phyloP scores from a whole-genome alignment of 495 filamentous ascomycete genomes.

The Annulohypoxylon nitens region DNA sequence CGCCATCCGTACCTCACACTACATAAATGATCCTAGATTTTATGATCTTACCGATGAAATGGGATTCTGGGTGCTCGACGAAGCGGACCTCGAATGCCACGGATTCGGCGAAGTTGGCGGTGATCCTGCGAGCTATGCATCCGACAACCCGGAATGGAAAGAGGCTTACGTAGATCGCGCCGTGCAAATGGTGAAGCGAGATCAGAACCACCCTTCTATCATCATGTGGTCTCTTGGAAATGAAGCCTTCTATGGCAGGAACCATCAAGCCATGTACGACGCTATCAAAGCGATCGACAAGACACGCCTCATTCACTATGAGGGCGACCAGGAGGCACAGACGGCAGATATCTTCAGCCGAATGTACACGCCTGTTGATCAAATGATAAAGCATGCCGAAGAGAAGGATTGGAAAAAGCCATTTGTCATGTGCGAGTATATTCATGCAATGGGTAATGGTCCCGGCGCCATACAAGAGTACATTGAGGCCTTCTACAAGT shows the following conservation, averaged over 20 bases:
- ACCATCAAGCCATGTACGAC: slow-evolving; percentile 75
- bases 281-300: slow-evolving; percentile 69
- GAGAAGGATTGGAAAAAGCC: slow-evolving; percentile 64
- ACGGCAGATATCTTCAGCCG: slow-evolving; percentile 74
- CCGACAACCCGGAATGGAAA: slow-evolving; percentile 76
- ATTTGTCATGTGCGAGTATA: slow-evolving; percentile 77
- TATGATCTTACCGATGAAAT: slow-evolving; percentile 77
- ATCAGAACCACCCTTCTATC: slow-evolving; percentile 75
- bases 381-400: slow-evolving; percentile 58
- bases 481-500: slow-evolving; percentile 72
- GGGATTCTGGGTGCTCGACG: slow-evolving; percentile 78
- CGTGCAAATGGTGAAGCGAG: slow-evolving; percentile 72
- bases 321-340: slow-evolving; percentile 70
- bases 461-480: slow-evolving; percentile 78
- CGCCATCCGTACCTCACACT: slow-evolving; percentile 74
- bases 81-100: slow-evolving; percentile 81
- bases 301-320: slow-evolving; percentile 75
- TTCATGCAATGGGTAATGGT: slow-evolving; percentile 82
- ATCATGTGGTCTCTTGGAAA: slow-evolving; percentile 83
- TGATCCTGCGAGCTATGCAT: slow-evolving; percentile 63
- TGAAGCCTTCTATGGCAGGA: slow-evolving; percentile 77
- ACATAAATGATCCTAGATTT: slow-evolving; percentile 70
- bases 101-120: slow-evolving; percentile 70
- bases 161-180: slow-evolving; percentile 79
- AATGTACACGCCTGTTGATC: slow-evolving; percentile 73